Base-by-base conservation (phyloP, 2,329 filamentous ascomycete genomes). In the Colletotrichum phormii region DNA sequence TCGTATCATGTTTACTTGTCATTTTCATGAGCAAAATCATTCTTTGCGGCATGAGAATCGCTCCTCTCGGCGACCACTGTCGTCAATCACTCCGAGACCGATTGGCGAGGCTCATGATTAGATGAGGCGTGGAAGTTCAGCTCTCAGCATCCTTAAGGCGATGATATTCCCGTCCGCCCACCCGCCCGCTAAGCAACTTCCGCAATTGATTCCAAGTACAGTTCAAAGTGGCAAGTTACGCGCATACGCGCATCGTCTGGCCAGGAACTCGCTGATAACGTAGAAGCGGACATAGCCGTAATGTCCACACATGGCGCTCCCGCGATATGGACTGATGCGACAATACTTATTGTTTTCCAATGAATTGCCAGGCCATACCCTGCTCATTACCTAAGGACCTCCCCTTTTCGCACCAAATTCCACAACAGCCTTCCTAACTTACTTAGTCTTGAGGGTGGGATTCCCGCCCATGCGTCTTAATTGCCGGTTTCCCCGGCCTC, bases 381-480 rank as follows among this genome's bases (percentile, higher is more conserved):
- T 63, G 70, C 7, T 42, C 33, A 42, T 53, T 65, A 33, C 49
- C 29, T 49, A 70, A 65, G 61, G 11, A 73, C 66, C 66, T 73
- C 70, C 71, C 71, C 2, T 31, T 65, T 73, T 65, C 24, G 64
- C 33, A 29, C 15, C 13, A 33, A 35, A 7, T 51, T n/a, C 26
- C 18, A 35, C 49, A 51, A 42, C 26, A 57, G 60, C 66, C 70
- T 73, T 71, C 71, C 71, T 71, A 58, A 61, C 31, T 24, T 29
- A 66, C 54, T 65, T 73, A 73, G 71, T 26, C 33, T 29, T 37
- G 54, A n/a, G 29, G 5, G 35, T 35, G 18, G 55, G 42, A 42
- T 29, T 31, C 22, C n/a, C 18, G 26, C 31, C n/a, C 33, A 26
- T 46, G 46, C 26, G 3, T 24, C 37, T 26, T 18, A 53, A 71